These are phyloP conservation scores for Yueomyces sinensis DNA, from an alignment of 805 yeast genomes.

Conservation along the genomic window DNA sequence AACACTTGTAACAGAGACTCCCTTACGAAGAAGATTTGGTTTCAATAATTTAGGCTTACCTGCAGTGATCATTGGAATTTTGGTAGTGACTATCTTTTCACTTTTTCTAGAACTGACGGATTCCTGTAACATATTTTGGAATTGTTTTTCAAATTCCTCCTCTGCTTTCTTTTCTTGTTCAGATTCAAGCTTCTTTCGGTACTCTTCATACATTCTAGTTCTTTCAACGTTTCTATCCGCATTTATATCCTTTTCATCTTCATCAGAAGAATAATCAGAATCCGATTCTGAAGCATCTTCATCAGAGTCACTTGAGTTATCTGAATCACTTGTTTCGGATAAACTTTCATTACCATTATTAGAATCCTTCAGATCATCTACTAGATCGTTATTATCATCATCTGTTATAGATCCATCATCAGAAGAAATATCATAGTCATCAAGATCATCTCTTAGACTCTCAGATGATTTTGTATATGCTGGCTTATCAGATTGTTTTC, in stretches of 20 bases:
- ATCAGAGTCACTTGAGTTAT: constrained; percentile 6
- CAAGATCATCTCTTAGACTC: neutral
- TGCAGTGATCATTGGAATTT: constrained; percentile 10
- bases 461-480: neutral
- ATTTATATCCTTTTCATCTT: constrained; percentile 14
- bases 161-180: constrained; percentile 34
- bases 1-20: neutral
- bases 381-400: constrained; percentile 13
- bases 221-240: constrained; percentile 23
- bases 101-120: constrained; percentile 31
- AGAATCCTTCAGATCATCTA: neutral
- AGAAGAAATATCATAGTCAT: constrained; percentile 10
- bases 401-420: constrained; percentile 17
- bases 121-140: constrained; percentile 38
- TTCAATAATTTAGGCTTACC: constrained; percentile 1
- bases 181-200: constrained; percentile 24
- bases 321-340: constrained; percentile 9
- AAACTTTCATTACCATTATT: constrained; percentile 5
- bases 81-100: constrained; percentile 14
- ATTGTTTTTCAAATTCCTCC: constrained; percentile 44
- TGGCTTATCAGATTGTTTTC: neutral
- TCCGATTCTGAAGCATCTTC: constrained; percentile 5
- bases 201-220: constrained; percentile 25
- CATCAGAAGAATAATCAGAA: constrained; percentile 16
- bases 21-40: neutral